Base-by-base conservation (phyloP, 1,139 yeast species). In the Candida sp. region DNA sequence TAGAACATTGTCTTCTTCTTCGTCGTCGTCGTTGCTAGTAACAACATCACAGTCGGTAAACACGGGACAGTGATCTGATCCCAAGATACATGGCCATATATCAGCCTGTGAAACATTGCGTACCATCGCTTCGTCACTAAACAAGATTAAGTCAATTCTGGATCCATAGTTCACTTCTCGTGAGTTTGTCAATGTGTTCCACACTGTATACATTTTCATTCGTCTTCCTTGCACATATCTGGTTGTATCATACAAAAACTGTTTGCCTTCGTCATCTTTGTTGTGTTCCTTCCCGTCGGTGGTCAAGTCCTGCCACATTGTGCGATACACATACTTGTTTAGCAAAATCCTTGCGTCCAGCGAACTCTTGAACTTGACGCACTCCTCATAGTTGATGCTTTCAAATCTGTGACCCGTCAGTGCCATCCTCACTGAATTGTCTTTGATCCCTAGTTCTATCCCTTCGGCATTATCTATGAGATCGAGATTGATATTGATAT, bases 41-140 rank as follows among this genome's bases (percentile, higher is more conserved):
- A n/a, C n/a, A n/a, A n/a, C 51, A 33, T 72, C 72, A 48, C 90
- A 66, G 64, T 92, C 98, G 0, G 93, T 80, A 62, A 69, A 91
- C 0, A 91, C 84, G 0, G 99, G 99, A 67, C 98, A 94, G 68
- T 94, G 99, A 66, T 94, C 99, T 0, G 97, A 91, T 0, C 98
- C 99, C 65, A 81, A 72, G 0, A 93, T 62, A 37, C 75, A 77
- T 0, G 93, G 87, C 80, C 89, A 79, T 22, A 89, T 88, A 60
- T 86, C 84, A 0, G 94, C 87, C 22, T 68, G 62, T 0, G 64
- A 57, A 7, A 85, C 71, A 5, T 52, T 48, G 0, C 43, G 26
- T 1, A 57, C 47, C 55, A 57, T 54, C 4, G 45, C 38, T n/a
- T 25, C 32, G 27, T 51, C 55, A 44, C 55, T 55, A 11, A 49